Evolutionary conservation across 2,329 filamentous ascomycete species (phyloP), one percentile per base, ranked within the genome.

Genomic region (Pseudocercospora vitis): DNA sequence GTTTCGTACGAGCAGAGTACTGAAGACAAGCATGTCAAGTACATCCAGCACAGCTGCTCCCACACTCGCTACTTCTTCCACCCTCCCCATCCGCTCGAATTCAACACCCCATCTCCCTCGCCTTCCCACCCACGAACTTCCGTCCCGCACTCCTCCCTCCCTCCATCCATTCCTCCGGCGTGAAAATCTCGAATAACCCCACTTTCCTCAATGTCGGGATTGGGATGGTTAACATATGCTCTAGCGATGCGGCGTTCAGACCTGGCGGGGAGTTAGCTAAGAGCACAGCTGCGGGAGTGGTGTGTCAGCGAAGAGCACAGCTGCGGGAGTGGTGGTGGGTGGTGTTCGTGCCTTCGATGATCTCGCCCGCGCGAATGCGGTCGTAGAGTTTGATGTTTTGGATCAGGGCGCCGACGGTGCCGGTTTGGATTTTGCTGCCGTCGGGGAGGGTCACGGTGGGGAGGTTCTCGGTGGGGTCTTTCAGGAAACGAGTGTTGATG

Each of bases 311-410:
- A n/a, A n/a, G n/a, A n/a, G n/a, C n/a, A n/a, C n/a, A n/a, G n/a
- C n/a, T n/a, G n/a, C n/a, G n/a, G n/a, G n/a, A n/a, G n/a, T n/a
- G n/a, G n/a, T n/a, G n/a, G n/a, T n/a, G n/a, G n/a, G n/a, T n/a
- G n/a, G n/a, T n/a, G n/a, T n/a, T n/a, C n/a, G 23, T 24, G 48
- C 50, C 50, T 47, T 47, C 42, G 21, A 52, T 42, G 8, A 11
- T 31, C 19, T 52, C 42, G 16, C 50, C 50, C 7, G 50, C 50
- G 28, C 29, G 31, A 8, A 52, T 12, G 14, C 39, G 50, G 16
- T 52, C 50, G 42, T 52, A 52, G 4, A 47, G 7, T 23, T 52
- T 52, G 50, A 52, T 52, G 18, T 47, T 52, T 18, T 39, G 19
- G n/a, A 52, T 52, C 31, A 52, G 23, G n/a, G 50, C 44, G 6